Base-by-base conservation (phyloP, 1,284 basidiomycete species). In the Ganoderma lucidum region DNA sequence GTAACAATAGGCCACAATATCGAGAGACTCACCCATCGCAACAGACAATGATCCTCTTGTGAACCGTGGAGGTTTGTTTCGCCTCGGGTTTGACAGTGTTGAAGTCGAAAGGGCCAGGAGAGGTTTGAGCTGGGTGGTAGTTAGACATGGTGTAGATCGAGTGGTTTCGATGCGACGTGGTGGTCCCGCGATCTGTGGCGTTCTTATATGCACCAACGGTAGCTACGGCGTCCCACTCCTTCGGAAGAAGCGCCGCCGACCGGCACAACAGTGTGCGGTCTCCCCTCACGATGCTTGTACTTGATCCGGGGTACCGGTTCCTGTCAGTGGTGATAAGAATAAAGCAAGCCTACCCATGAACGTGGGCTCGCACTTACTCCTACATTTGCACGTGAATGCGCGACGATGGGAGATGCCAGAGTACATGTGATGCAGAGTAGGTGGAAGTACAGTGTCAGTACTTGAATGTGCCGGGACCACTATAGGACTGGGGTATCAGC, bases 1-100 rank as follows among this genome's bases (percentile, higher is more conserved):
- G 63, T 53, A 9, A 59, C 23, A 23, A 17, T 30, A 8, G 12
- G 8, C 48, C 48, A 14, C 4, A 8, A 28, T 41, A 35, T 64
- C 37, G 41, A 23, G 62, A 51, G 19, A 77, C 85, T 72, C 69
- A 89, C 91, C 91, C 91, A 75, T 93, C 91, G 73, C 91, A 93
- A 71, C 90, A 91, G 35, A 93, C 83, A 58, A 92, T 81, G 48
- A 92, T 87, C 66, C 90, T 81, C 75, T 92, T 91, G 72, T 81
- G 74, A 62, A 35, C 23, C 37, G 17, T 51, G 14, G 62, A n/a
- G 12, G 44, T 12, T 53, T 53, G 39, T 23, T 12, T 14, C 14
- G 23, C n/a, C n/a, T 12, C 45, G n/a, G 19, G 8, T 5, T 42
- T 15, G 17, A 30, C 23, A 41, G 39, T 44, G 23, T 30, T 61